A percentile compares a stretch with the other conserved stretches of the same genome.
Evolutionary conservation across 768 basidiomycete species (phyloP).

Genomic region (Lyophyllum semitale): DNA sequence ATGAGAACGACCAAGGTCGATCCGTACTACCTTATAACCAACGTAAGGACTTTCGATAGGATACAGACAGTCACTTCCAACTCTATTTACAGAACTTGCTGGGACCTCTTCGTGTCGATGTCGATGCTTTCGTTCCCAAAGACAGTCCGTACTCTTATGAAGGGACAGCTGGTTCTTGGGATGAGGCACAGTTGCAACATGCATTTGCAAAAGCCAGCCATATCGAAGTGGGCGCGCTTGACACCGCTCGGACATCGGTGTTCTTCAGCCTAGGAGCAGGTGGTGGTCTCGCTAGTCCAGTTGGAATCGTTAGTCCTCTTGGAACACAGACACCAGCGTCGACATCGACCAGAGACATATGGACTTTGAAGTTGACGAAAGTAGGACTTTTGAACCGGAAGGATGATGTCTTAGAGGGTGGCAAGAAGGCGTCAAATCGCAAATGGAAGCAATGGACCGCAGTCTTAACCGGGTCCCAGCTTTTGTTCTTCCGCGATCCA

Average conservation of each 20-base stretch:
- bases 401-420: slow-evolving; percentile 74
- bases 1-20: slow-evolving; percentile 73
- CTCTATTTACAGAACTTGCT: slow-evolving; percentile 50
- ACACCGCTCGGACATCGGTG: slow-evolving; percentile 35
- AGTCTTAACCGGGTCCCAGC: slow-evolving; percentile 85
- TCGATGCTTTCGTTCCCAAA: slow-evolving; percentile 56
- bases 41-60: slow-evolving; percentile 40
- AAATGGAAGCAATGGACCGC: slow-evolving; percentile 92
- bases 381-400: slow-evolving; percentile 81
- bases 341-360: slow-evolving; percentile 30
- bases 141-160: slow-evolving; percentile 69
- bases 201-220: slow-evolving; percentile 63
- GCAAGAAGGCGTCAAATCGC: slow-evolving; percentile 71
- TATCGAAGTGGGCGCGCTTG: slow-evolving; percentile 52
- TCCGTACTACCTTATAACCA: slow-evolving; percentile 87
- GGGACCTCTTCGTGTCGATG: slow-evolving; percentile 66
- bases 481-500: slow-evolving; percentile 85
- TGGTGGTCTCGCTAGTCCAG: slow-evolving; percentile 26
- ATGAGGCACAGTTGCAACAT: slow-evolving; percentile 63
- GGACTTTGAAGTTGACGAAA: slow-evolving; percentile 73
- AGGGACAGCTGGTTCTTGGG: slow-evolving; percentile 67
- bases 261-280: slow-evolving; percentile 41
- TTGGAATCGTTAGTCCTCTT: slow-evolving; percentile 21
- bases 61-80: not conserved
- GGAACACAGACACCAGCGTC: slow-evolving; percentile 18